These are phyloP conservation scores for Voacanga thouarsii DNA, from an alignment of 257 asterid genomes.

Conservation along the genomic window DNA sequence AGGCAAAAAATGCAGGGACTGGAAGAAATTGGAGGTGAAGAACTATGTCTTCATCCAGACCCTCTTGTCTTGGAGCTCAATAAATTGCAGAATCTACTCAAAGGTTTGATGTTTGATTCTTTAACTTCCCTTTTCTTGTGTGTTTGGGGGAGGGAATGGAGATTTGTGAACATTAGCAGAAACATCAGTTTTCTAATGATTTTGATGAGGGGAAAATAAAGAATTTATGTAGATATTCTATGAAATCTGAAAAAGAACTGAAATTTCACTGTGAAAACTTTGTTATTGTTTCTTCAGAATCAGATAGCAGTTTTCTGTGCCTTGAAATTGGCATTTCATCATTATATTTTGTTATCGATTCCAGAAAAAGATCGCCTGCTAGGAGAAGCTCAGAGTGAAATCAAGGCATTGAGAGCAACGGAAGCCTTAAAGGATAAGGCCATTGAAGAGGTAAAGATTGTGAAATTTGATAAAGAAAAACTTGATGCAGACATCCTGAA, in stretches of 20 bases:
- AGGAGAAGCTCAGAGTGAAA: slow-evolving; percentile 64
- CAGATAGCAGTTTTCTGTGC: neutral
- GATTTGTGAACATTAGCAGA: neutral
- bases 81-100: slow-evolving; percentile 68
- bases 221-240: neutral
- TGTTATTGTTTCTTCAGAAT: no score
- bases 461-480: no score
- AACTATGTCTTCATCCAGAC: slow-evolving; percentile 51
- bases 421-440: slow-evolving; percentile 72
- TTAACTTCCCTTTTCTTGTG: neutral
- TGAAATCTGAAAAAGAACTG: neutral
- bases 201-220: neutral
- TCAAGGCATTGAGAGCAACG: slow-evolving; percentile 61
- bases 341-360: neutral
- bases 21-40: slow-evolving; percentile 39
- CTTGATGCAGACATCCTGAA: no score
- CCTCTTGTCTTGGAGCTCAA: slow-evolving; percentile 74
- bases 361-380: slow-evolving; percentile 69
- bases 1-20: slow-evolving; percentile 36
- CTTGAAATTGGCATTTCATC: neutral
- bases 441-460: slow-evolving; percentile 59
- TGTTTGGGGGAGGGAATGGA: neutral
- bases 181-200: neutral
- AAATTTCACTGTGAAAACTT: no score
- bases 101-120: slow-evolving; percentile 37